A percentile compares a stretch with the other conserved stretches of the same genome.
Evolutionary conservation across 148 eudicot species (phyloP).

Genomic region (Vaccinium macrocarpon): DNA sequence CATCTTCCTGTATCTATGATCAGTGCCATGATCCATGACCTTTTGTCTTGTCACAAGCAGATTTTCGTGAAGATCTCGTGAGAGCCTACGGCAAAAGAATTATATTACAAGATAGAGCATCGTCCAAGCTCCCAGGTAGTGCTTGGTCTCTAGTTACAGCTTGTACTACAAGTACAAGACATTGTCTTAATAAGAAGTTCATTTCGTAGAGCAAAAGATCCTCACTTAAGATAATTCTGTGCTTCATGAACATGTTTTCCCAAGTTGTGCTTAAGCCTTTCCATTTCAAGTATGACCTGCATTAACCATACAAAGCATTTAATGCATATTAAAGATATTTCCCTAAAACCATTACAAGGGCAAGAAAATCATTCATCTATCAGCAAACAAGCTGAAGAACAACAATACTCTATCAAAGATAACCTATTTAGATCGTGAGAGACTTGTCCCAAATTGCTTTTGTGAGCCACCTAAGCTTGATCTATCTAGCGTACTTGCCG

Average conservation of each 20-base stretch:
- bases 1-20: conserved; percentile 51
- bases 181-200: background rate
- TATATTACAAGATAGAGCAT: conserved; percentile 5
- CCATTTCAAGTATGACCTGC: conserved; percentile 92
- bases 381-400: background rate
- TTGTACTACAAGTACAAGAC: background rate
- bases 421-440: background rate
- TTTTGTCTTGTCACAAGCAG: conserved; percentile 47
- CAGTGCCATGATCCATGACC: conserved; percentile 49
- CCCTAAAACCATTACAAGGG: background rate
- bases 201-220: conserved; percentile 17
- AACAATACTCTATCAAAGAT: background rate
- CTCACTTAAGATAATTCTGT: conserved; percentile 63
- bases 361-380: background rate
- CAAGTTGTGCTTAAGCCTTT: conserved; percentile 74
- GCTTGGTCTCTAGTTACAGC: background rate
- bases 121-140: background rate
- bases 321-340: background rate
- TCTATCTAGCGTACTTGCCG: background rate
- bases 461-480: background rate
- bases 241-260: conserved; percentile 59
- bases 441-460: background rate
- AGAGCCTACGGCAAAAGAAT: conserved; percentile 41
- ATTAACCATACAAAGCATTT: conserved; percentile 9
- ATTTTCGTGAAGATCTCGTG: conserved; percentile 61